A percentile compares a stretch with the other conserved stretches of the same genome.
These are phyloP conservation scores for Amborella trichopoda DNA, from an alignment of 164 flowering plant species.

Conservation along the genomic window DNA sequence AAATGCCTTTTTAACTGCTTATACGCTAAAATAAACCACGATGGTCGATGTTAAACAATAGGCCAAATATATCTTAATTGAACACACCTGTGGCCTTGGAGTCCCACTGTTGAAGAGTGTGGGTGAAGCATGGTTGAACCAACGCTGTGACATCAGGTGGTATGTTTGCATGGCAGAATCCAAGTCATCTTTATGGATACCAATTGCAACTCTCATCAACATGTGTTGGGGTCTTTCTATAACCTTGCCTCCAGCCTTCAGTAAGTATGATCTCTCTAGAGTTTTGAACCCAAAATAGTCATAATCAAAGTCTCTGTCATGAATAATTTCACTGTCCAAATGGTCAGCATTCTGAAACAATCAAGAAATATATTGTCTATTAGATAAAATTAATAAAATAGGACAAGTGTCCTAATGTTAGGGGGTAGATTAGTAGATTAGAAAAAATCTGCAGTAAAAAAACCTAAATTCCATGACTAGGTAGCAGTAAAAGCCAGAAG, in stretches of 20 bases:
- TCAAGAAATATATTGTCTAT: too few relatives aligned
- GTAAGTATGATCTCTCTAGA: background rate
- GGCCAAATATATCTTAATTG: too few relatives aligned
- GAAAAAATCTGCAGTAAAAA: too few relatives aligned
- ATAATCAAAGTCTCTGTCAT: constrained; percentile 72
- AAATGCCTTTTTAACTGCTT: too few relatives aligned
- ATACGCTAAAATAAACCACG: too few relatives aligned
- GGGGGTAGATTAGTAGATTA: too few relatives aligned
- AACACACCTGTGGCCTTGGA: constrained; percentile 76
- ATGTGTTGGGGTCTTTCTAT: background rate
- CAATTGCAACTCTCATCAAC: background rate
- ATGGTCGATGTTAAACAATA: too few relatives aligned
- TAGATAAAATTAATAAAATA: too few relatives aligned
- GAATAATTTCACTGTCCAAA: constrained; percentile 71
- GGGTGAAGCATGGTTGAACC: constrained; percentile 89
- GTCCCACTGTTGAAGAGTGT: constrained; percentile 81
- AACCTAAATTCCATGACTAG: too few relatives aligned
- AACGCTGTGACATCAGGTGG: constrained; percentile 1
- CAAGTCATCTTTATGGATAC: background rate
- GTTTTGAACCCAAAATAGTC: constrained; percentile 86
- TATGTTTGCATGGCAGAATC: background rate
- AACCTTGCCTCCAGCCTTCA: background rate
- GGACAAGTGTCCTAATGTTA: constrained; percentile 24
- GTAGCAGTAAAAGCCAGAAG: too few relatives aligned
- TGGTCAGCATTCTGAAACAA: constrained; percentile 54